A percentile compares a stretch with the other conserved stretches of the same genome.
These are phyloP conservation scores for Cyclotella choctawhatcheeana DNA, from an alignment of 108 stramenopile species.

Conservation along the genomic window DNA sequence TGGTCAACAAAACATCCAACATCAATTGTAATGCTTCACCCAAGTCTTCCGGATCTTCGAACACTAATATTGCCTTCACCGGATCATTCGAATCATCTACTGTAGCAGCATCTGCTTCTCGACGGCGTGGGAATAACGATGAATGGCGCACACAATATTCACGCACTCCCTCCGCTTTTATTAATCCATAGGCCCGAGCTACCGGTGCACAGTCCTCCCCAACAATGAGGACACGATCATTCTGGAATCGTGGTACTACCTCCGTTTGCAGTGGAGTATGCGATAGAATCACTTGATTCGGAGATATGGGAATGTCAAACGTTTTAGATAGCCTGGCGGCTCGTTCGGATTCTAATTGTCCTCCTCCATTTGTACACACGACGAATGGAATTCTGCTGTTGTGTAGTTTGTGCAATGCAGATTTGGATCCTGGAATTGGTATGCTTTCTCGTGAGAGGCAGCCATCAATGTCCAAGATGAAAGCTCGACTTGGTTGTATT, in stretches of 20 bases:
- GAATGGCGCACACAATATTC: constrained; percentile 20
- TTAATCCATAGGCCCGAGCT: constrained; percentile 16
- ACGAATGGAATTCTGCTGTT: constrained; percentile 12
- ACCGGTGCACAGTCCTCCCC: constrained; percentile 22
- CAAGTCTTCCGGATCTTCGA: constrained; percentile 30
- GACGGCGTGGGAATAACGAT: constrained; percentile 10
- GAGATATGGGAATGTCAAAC: constrained; percentile 12
- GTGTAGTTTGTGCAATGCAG: constrained; percentile 8
- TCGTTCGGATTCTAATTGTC: constrained; percentile 16
- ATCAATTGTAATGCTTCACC: constrained; percentile 20
- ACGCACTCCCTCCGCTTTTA: constrained; percentile 11
- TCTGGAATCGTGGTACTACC: constrained; percentile 6
- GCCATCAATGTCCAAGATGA: constrained; percentile 30
- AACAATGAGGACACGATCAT: constrained; percentile 17
- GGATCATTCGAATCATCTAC: constrained; percentile 23
- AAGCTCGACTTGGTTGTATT: not conserved
- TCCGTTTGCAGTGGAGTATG: constrained; percentile 15
- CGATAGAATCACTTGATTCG: constrained; percentile 19
- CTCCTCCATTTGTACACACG: constrained; percentile 26
- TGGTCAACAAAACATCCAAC: constrained; percentile 23
- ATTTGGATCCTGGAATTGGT: constrained; percentile 14
- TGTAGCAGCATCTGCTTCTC: not conserved
- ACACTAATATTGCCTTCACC: constrained; percentile 17
- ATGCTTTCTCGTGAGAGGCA: constrained; percentile 27
- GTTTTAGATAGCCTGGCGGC: constrained; percentile 16